A percentile compares a stretch with the other conserved stretches of the same genome.
Conservation (phyloP, 495 filamentous ascomycete species). For the Penicillium lagena region DNA sequence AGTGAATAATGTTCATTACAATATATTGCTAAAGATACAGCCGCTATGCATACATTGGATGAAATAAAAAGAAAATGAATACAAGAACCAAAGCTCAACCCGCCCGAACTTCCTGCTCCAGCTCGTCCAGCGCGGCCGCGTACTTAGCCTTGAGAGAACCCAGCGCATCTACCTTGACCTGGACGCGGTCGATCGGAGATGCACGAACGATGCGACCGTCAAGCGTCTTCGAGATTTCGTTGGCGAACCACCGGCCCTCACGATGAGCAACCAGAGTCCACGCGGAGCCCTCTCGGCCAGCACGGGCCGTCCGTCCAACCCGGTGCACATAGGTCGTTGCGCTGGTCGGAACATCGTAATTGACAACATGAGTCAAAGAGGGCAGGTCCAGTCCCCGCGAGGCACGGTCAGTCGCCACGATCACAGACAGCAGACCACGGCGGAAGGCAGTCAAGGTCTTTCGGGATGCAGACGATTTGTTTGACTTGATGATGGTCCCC, state of each 20-base stretch:
- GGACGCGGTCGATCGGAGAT: slow-evolving; percentile 36
- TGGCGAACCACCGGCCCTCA: slow-evolving; percentile 85
- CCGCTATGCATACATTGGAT: not conserved
- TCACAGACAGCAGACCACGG: slow-evolving; percentile 56
- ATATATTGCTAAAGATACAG: not conserved
- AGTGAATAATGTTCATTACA: no score
- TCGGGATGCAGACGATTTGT: slow-evolving; percentile 56
- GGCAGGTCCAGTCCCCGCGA: slow-evolving; percentile 87
- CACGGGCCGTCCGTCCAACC: slow-evolving; percentile 85
- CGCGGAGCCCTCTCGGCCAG: slow-evolving; percentile 67
- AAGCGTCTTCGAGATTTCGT: slow-evolving; percentile 53
- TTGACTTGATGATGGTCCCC: slow-evolving; percentile 69
- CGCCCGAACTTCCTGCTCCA: slow-evolving; percentile 39
- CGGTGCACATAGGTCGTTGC: slow-evolving; percentile 85
- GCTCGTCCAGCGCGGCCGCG: slow-evolving; percentile 46
- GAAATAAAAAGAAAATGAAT: not conserved
- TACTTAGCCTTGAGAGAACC: slow-evolving; percentile 51
- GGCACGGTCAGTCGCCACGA: slow-evolving; percentile 87
- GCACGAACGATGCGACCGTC: slow-evolving; percentile 39
- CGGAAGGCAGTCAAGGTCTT: slow-evolving; percentile 59
- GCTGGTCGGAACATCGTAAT: slow-evolving; percentile 85
- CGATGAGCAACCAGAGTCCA: slow-evolving; percentile 74
- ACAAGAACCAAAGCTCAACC: not conserved
- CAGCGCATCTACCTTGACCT: slow-evolving; percentile 30
- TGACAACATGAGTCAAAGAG: slow-evolving; percentile 75